Evolutionary conservation across 495 filamentous ascomycete species (phyloP).

Genomic region (Neurospora sp.): DNA sequence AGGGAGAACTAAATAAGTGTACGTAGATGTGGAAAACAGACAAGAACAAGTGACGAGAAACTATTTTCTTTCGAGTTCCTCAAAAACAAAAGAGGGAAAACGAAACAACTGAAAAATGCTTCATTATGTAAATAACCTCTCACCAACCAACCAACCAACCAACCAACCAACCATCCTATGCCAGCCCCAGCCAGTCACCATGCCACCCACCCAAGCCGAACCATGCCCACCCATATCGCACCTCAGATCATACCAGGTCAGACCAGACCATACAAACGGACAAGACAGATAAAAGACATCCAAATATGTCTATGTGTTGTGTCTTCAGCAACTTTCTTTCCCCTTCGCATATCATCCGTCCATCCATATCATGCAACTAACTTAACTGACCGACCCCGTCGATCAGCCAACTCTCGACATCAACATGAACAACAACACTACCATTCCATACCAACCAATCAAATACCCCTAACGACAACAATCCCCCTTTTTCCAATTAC

Average conservation of each 20-base stretch:
- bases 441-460: background rate
- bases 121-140: background rate
- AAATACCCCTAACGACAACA: background rate
- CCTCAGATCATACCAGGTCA: background rate
- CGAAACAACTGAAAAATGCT: background rate
- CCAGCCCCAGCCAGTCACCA: background rate
- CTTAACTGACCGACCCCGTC: background rate
- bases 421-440: background rate
- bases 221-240: background rate
- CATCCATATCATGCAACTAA: background rate
- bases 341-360: background rate
- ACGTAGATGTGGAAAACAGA: background rate
- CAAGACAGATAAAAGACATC: background rate
- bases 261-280: background rate
- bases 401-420: background rate
- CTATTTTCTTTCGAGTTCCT: background rate
- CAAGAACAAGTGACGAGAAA: background rate
- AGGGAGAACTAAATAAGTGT: background rate
- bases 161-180: background rate
- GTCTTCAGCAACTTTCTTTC: background rate
- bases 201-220: background rate
- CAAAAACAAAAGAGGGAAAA: too few species aligned
- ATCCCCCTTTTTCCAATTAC: background rate
- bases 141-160: background rate
- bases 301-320: background rate